Base-by-base conservation (phyloP, 2,329 filamentous ascomycete species). In the Alternaria angustiovoidea region DNA sequence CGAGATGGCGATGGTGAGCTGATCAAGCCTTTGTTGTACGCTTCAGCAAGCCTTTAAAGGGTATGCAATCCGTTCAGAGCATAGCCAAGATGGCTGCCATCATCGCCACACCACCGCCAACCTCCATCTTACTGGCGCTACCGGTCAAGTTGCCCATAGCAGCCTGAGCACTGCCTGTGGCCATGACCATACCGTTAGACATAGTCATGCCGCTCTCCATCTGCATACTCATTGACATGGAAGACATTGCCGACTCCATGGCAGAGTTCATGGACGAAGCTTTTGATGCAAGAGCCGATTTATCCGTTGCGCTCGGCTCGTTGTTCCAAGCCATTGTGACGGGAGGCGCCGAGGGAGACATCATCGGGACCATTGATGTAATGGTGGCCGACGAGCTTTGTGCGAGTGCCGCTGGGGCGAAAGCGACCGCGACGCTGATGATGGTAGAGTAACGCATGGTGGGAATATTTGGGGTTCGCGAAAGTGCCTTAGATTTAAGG, bases 241-340 rank as follows among this genome's bases (percentile, higher is more conserved):
- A 81, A 66, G 68, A 60, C 28, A 67, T 62, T 69, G 79, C 81
- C 39, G 63, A 65, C n/a, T 57, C 51, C 7, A 80, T 79, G 4
- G 54, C 46, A 7, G 59, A 51, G 36, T 55, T 43, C 18, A 51
- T 7, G 11, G 48, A 54, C 4, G 54, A 54, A 18, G 57, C 43
- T 12, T 38, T 39, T 1, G 44, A 36, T 5, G 49, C 28, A 11
- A 54, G 39, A 20, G 51, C 49, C 2, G 42, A 36, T 28, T 30
- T 20, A 12, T 16, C 36, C 8, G 28, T 52, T 0, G 55, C 18
- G 8, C 30, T 36, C 22, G 59, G 41, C 32, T 42, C 26, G 38
- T 63, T 36, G 39, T 47, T 53, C 38, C 48, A 61, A 11, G 80
- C 66, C 68, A 70, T 69, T 16, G 66, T 69, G n/a, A 69, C 56